Base-by-base conservation (phyloP, 2,329 filamentous ascomycete species). In the Calycina herbarum region DNA sequence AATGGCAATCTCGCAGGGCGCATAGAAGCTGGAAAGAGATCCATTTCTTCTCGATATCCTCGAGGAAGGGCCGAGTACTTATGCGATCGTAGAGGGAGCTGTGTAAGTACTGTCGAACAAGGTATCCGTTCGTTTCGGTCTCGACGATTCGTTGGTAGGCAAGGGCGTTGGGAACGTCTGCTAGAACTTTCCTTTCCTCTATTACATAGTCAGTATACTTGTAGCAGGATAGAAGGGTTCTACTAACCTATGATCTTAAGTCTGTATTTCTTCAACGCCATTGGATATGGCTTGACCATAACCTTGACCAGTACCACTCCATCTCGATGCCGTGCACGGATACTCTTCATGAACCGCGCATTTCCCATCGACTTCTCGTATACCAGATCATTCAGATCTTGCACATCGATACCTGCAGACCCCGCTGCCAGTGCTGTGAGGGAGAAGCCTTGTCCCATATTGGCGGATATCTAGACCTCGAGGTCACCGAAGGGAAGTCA, bases 11-110 rank as follows among this genome's bases (percentile, higher is more conserved):
- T 64, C 94, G 89, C 66, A 99, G 82, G 2, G 92, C 94, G 77
- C 93, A 97, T 11, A 99, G 85, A 2, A 99, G 85, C 80, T 99
- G 95, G 73, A 97, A 99, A 0, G 94, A 92, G 61, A 99, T 85
- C 95, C 95, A 99, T 81, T 96, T 97, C 84, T 97, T 98, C 78
- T 99, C 95, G 70, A 99, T 95, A 70, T 96, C 92, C 78, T 99
- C 96, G 10, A 98, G 82, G 73, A 99, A 99, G 0, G 95, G 96
- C 7, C 96, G 88, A 8, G 95, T 99, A 78, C 95, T 96, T 78
- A 99, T 88, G 63, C 95, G 91, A 80, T 99, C 95, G 80, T 99
- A 99, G 4, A 99, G 85, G 29, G 95, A 98, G 82, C 91, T 97
- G 79, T 98, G 95, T 67, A 98, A 88, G 76, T 92, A 98, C 78